These are phyloP conservation scores for Lipomyces yarrowii DNA, from an alignment of 1,139 yeast genomes.

Conservation along the genomic window DNA sequence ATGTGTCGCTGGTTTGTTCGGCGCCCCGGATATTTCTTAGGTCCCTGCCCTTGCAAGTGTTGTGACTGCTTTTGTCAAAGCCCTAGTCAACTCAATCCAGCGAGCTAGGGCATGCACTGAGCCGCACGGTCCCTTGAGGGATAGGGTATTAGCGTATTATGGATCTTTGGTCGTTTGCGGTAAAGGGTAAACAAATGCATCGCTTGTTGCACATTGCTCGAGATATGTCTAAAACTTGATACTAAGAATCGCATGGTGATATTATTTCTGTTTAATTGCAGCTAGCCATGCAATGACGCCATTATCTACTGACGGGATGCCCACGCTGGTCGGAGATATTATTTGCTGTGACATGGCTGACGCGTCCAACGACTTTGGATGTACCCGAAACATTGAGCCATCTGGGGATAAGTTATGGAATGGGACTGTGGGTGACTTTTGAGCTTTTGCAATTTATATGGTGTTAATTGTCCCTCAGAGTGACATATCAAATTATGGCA, in stretches of 20 bases:
- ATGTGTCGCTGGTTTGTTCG: not conserved
- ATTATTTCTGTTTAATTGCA: not conserved
- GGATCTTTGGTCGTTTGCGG: not conserved
- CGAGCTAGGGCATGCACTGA: not conserved
- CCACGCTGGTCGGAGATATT: not conserved
- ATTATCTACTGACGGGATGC: not conserved
- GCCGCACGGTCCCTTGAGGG: not conserved
- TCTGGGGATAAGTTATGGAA: not conserved
- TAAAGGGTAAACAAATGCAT: not conserved
- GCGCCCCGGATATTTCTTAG: not conserved
- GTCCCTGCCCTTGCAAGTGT: not conserved
- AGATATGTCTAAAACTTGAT: not conserved
- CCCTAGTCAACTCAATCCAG: not conserved
- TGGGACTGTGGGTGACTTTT: not conserved
- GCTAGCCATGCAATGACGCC: not conserved
- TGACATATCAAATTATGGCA: not conserved
- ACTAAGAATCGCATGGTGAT: not conserved
- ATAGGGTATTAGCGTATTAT: not conserved
- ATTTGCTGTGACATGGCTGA: not conserved
- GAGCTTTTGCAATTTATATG: not conserved
- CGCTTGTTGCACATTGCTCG: not conserved
- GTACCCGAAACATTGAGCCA: not conserved
- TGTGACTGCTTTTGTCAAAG: not conserved
- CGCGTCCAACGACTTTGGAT: constrained; percentile 1
- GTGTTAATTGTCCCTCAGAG: not conserved